Conservation (phyloP, 192 early-diverging fungal genomes). For the Mortierella antarctica region DNA sequence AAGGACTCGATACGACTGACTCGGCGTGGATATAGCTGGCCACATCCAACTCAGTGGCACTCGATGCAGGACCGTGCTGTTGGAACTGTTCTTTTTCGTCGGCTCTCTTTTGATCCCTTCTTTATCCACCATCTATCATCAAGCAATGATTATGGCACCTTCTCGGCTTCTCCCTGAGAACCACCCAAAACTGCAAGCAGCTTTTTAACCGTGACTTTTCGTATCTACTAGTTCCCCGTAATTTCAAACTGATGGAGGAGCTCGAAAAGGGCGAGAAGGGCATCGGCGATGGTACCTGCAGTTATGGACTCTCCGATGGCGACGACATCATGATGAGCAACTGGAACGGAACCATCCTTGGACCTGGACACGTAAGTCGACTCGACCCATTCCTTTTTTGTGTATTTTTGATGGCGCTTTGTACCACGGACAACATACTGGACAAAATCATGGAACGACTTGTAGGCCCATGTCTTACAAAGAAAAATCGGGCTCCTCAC, state of each 20-base stretch:
- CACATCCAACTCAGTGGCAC: no score
- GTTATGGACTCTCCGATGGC: constrained; percentile 88
- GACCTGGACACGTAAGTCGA: constrained; percentile 76
- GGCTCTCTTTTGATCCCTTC: no score
- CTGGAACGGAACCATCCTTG: constrained; percentile 97
- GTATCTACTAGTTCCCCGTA: constrained; percentile 84
- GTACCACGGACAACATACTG: background rate
- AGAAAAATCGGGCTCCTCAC: no score
- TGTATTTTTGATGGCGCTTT: background rate
- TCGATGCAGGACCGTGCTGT: no score
- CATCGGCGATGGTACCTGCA: constrained; percentile 91
- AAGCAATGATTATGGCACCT: no score
- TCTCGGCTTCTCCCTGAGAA: background rate
- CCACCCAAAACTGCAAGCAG: background rate
- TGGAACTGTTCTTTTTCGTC: no score
- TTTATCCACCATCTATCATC: no score
- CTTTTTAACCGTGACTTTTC: background rate
- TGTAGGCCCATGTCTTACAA: no score
- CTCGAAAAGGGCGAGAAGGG: constrained; percentile 98
- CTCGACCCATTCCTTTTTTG: background rate
- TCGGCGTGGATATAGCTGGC: no score
- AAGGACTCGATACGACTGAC: no score
- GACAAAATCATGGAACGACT: no score
- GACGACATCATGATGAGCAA: constrained; percentile 84
- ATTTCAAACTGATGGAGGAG: constrained; percentile 96